These are phyloP conservation scores for Saccharomycopsis lassenensis DNA, from an alignment of 805 yeast genomes.

Conservation along the genomic window DNA sequence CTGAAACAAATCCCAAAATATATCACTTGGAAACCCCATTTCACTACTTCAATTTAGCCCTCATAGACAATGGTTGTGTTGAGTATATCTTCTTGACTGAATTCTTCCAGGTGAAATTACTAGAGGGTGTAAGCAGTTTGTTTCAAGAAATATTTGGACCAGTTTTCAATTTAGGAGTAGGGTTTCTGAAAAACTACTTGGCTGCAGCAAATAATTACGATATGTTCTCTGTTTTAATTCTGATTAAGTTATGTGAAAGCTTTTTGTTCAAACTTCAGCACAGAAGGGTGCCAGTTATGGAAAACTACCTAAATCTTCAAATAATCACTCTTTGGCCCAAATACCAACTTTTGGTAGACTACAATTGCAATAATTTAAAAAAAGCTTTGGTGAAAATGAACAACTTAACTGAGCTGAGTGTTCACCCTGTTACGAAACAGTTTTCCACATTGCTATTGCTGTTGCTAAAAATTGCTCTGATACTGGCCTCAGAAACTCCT, in stretches of 20 bases:
- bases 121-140: conserved; percentile 22
- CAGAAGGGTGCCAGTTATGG: conserved; percentile 58
- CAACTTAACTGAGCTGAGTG: background rate
- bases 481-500: conserved; percentile 19
- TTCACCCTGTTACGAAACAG: conserved; percentile 63
- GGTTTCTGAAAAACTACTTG: conserved; percentile 33
- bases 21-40: conserved; percentile 68
- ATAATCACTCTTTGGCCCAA: conserved; percentile 75
- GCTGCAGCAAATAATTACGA: conserved; percentile 40
- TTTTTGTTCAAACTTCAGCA: conserved; percentile 57
- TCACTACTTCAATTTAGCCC: conserved; percentile 59
- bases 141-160: conserved; percentile 37
- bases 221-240: conserved; percentile 64
- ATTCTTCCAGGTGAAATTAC: conserved; percentile 46
- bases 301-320: conserved; percentile 57
- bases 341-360: conserved; percentile 65
- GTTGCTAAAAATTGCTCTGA: conserved; percentile 43
- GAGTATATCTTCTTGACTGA: conserved; percentile 67
- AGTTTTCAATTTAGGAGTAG: conserved; percentile 39
- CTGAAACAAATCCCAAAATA: conserved; percentile 58
- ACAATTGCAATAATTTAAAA: conserved; percentile 64
- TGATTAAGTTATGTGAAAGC: conserved; percentile 60
- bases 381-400: conserved; percentile 30
- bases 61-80: conserved; percentile 65
- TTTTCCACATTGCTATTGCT: conserved; percentile 67